Evolutionary conservation across 2,329 filamentous ascomycete genomes (phyloP).

Genomic region (Leptographium radiaticola): DNA sequence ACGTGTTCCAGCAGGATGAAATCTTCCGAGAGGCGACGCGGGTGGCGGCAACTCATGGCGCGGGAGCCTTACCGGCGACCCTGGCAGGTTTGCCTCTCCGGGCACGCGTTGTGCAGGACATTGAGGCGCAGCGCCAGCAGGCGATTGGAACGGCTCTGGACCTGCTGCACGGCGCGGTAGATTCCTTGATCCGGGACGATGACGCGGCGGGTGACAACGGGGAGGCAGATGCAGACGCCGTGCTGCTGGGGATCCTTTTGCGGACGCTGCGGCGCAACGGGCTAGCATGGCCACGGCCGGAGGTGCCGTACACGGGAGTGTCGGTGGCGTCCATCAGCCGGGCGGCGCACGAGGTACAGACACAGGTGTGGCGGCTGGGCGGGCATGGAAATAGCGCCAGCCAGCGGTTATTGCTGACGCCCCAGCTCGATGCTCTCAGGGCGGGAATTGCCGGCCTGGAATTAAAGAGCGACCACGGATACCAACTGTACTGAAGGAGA

Average conservation of each 20-base stretch:
- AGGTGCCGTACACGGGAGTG: conserved; percentile 13
- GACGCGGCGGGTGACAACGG: not conserved
- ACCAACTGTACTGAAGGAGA: conserved; percentile 13
- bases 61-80: conserved; percentile 12
- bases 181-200: conserved; percentile 8
- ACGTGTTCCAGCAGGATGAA: conserved; percentile 17
- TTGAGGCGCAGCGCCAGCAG: conserved; percentile 17
- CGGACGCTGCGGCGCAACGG: conserved; percentile 15
- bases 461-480: conserved; percentile 18
- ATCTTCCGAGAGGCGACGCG: conserved; percentile 17
- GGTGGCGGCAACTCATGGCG: conserved; percentile 14
- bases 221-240: conserved; percentile 11
- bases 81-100: conserved; percentile 16
- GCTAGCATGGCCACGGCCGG: conserved; percentile 16
- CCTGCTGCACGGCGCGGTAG: conserved; percentile 13
- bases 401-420: conserved; percentile 10
- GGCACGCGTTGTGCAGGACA: conserved; percentile 16
- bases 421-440: conserved; percentile 10
- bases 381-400: conserved; percentile 5
- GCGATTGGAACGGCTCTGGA: conserved; percentile 13
- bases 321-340: conserved; percentile 14
- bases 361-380: conserved; percentile 10
- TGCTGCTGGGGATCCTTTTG: conserved; percentile 18
- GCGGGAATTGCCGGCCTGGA: conserved; percentile 15
- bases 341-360: conserved; percentile 14